Base-by-base conservation (phyloP, 257 asterid species). In the Capsicum pubescens region DNA sequence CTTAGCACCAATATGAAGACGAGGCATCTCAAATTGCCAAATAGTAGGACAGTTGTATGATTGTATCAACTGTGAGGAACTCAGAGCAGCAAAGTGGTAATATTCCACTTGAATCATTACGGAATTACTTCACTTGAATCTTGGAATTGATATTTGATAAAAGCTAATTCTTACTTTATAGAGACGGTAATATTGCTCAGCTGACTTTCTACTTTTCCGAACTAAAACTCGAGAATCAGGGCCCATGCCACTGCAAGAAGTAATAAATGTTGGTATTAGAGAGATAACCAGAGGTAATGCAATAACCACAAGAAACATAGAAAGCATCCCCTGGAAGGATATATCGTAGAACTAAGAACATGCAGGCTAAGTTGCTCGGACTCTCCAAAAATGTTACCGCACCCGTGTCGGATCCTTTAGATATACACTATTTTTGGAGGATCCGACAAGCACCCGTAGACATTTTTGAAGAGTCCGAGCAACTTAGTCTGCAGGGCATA, bases 211-310 rank as follows among this genome's bases (percentile, higher is more conserved):
- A 87, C 99, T 97, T 93, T 97, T 97, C 19, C 98, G 92, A 78
- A 97, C 97, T 92, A 97, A 91, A 86, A 97, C 99, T 80, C 99
- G 93, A 83, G 97, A 95, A 90, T 97, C 99, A 84, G 99, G 99
- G 17, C 99, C 99, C 99, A 97, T 97, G 80, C 99, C 99, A 86
- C 99, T 97, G 97, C 93, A 91, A 44, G 69, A 86, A 77, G 48
- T 77, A 67, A 52, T 61, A 61, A 63, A 35, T 50, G 13, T 63
- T 63, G 77, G 63, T 59, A 81, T 15, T 15, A 77, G 32, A 77
- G 48, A 77, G 14, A 77, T 32, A 10, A 58, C 50, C 50, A 5
- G 16, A 77, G 82, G 64, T 77, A 32, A 52, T 5, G 2, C 46
- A 76, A 14, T 14, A 52, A 52, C 63, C 61, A 76, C 44, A 52